These are phyloP conservation scores for Prototheca cutis DNA, from an alignment of 163 green algal genomes.

Conservation along the genomic window DNA sequence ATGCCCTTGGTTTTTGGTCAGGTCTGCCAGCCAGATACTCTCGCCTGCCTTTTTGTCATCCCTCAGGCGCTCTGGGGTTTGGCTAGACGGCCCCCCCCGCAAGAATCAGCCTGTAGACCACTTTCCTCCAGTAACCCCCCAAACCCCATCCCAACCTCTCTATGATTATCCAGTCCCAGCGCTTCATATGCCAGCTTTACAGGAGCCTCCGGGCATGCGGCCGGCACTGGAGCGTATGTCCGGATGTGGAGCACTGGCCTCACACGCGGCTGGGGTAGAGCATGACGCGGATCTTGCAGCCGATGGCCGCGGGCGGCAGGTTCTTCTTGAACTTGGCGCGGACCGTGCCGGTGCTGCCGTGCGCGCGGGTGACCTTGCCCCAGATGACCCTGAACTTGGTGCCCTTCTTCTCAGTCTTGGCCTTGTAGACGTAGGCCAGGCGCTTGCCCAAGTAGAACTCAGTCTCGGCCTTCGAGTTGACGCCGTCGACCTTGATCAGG, in stretches of 20 bases:
- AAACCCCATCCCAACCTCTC: too few relatives aligned
- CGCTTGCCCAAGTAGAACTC: constrained; percentile 95
- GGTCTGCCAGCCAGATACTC: too few relatives aligned
- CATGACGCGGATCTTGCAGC: constrained; percentile 73
- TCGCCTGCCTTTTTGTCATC: too few relatives aligned
- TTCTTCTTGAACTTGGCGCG: constrained; percentile 95
- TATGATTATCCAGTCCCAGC: too few relatives aligned
- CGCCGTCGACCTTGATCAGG: constrained; percentile 89
- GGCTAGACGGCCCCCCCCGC: too few relatives aligned
- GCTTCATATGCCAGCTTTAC: background rate
- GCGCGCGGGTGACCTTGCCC: constrained; percentile 77
- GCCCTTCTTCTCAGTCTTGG: constrained; percentile 91
- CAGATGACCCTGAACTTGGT: constrained; percentile 88
- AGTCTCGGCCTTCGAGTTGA: constrained; percentile 77
- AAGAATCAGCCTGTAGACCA: too few relatives aligned
- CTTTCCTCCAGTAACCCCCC: background rate
- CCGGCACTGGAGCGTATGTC: background rate
- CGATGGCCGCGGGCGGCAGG: constrained; percentile 73
- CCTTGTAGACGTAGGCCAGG: constrained; percentile 98
- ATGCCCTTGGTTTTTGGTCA: too few relatives aligned
- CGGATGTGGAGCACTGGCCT: too few relatives aligned
- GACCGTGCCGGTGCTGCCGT: constrained; percentile 78
- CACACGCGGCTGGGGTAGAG: constrained; percentile 80
- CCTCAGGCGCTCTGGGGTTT: too few relatives aligned
- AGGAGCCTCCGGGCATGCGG: background rate